Base-by-base conservation (phyloP, 306 rosid species). In the Sphenostylis stenocarpa region DNA sequence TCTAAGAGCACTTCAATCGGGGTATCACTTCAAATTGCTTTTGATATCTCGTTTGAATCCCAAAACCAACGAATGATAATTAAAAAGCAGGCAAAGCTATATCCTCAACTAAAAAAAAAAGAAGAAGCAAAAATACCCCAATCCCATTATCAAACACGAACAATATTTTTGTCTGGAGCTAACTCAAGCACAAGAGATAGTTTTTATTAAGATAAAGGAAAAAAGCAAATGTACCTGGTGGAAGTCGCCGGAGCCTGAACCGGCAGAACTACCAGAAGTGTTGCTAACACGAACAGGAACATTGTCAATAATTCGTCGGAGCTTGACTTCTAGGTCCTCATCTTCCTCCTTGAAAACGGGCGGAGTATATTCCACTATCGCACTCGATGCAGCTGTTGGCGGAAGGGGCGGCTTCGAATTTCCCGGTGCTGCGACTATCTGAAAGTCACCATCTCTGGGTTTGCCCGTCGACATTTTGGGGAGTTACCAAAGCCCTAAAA, bases 211-310 rank as follows among this genome's bases (percentile, higher is more conserved):
- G 8, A 15, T 6, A 29, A 60, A 43, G 10, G 17, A 3, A 68
- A 57, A 61, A 3, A 62, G 69, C 3, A 78, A 4, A 11, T 58
- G 33, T 82, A 95, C 99, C 97, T 92, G 97, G 77, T 95, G 99
- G 77, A 95, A 95, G 80, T 95, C 97, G 14, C 99, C 97, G 47
- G 99, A 95, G 77, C 97, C 98, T 1, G 97, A 95, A 74, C 97
- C 97, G 11, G 96, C 99, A 15, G 96, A 95, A 55, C 99, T 92
- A 16, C 97, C 99, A 56, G 97, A 95, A 11, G 97, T 95, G 81
- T 95, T 92, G 85, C 90, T 95, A 62, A 95, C 97, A 43, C 99
- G 99, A 26, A 95, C 99, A 3, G 97, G 99, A 41, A 95, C 97
- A 57, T 95, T 92, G 20, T 95, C 97, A 13, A 92, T 78, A 52